Evolutionary conservation across 208 protist species (phyloP).

Genomic region (Vickermania spadyakhi): DNA sequence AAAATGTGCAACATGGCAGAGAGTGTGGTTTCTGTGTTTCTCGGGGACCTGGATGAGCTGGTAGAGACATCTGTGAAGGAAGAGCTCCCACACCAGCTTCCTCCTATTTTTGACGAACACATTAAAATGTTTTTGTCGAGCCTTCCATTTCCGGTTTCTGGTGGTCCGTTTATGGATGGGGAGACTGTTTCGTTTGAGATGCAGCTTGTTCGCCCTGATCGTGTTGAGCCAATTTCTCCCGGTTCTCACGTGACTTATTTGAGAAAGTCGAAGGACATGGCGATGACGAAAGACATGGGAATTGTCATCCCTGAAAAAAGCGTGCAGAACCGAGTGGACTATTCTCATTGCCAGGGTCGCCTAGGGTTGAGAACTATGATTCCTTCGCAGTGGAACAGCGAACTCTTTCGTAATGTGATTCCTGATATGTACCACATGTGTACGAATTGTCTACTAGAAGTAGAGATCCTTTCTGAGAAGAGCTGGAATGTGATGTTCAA

Average conservation of each 20-base stretch:
- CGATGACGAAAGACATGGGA: constrained; percentile 12
- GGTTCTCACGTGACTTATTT: not conserved
- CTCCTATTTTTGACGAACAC: constrained; percentile 12
- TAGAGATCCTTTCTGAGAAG: constrained; percentile 4
- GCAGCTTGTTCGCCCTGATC: not conserved
- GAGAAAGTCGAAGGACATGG: not conserved
- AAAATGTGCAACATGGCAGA: constrained; percentile 27
- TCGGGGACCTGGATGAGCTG: constrained; percentile 40
- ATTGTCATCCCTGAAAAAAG: constrained; percentile 10
- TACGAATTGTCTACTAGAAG: constrained; percentile 31
- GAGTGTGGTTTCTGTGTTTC: constrained; percentile 33
- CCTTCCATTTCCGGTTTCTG: constrained; percentile 6
- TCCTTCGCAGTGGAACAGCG: constrained; percentile 28
- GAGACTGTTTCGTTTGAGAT: not conserved
- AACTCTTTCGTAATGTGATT: constrained; percentile 32
- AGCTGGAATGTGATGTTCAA: constrained; percentile 6
- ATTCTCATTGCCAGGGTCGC: constrained; percentile 4
- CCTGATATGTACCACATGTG: constrained; percentile 40
- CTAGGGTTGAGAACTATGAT: constrained; percentile 1
- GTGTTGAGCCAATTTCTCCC: not conserved
- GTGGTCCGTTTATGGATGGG: not conserved
- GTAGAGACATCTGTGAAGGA: constrained; percentile 24
- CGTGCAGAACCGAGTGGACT: constrained; percentile 32
- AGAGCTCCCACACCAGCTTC: constrained; percentile 17
- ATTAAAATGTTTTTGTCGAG: constrained; percentile 8